A percentile compares a stretch with the other conserved stretches of the same genome.
These are phyloP conservation scores for Curvularia sp. DNA, from an alignment of 2,329 filamentous ascomycete genomes.

Conservation along the genomic window DNA sequence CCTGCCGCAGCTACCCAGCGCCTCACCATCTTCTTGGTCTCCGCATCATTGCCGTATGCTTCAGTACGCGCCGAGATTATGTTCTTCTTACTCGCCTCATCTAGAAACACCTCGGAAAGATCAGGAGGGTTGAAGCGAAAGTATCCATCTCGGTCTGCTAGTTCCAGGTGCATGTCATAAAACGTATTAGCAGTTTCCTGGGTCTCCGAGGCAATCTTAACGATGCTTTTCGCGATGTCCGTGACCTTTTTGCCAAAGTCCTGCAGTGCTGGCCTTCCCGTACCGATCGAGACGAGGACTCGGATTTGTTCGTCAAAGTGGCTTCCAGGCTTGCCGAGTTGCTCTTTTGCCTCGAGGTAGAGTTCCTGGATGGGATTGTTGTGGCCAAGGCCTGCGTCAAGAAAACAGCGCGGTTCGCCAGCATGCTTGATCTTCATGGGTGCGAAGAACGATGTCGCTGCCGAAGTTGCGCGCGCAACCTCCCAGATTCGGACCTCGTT, in stretches of 20 bases:
- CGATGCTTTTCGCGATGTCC: slow-evolving; percentile 13
- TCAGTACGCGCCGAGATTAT: slow-evolving; percentile 8
- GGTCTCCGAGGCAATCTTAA: slow-evolving; percentile 17
- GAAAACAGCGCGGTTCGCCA: slow-evolving; percentile 40
- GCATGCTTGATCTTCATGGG: slow-evolving; percentile 44
- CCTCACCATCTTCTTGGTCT: background rate
- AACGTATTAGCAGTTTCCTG: slow-evolving; percentile 18
- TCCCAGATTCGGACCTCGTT: slow-evolving; percentile 42
- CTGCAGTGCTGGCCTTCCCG: slow-evolving; percentile 9
- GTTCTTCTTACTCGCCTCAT: slow-evolving; percentile 13
- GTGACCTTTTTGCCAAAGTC: slow-evolving; percentile 12
- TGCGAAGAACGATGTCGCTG: slow-evolving; percentile 35
- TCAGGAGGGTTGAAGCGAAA: slow-evolving; percentile 16
- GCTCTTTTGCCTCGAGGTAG: slow-evolving; percentile 41
- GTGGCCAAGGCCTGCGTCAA: slow-evolving; percentile 49
- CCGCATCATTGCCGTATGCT: slow-evolving; percentile 5
- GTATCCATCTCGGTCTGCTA: slow-evolving; percentile 7
- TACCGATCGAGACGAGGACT: slow-evolving; percentile 16
- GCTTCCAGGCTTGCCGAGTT: background rate
- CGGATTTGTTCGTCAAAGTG: slow-evolving; percentile 11
- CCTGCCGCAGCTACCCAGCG: slow-evolving; percentile 8
- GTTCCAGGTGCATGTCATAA: background rate
- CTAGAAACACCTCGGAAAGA: slow-evolving; percentile 9
- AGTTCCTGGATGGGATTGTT: slow-evolving; percentile 57
- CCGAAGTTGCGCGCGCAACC: slow-evolving; percentile 30